phyloP scores from a whole-genome alignment of 305 asterid genomes.

The Withania somnifera region DNA sequence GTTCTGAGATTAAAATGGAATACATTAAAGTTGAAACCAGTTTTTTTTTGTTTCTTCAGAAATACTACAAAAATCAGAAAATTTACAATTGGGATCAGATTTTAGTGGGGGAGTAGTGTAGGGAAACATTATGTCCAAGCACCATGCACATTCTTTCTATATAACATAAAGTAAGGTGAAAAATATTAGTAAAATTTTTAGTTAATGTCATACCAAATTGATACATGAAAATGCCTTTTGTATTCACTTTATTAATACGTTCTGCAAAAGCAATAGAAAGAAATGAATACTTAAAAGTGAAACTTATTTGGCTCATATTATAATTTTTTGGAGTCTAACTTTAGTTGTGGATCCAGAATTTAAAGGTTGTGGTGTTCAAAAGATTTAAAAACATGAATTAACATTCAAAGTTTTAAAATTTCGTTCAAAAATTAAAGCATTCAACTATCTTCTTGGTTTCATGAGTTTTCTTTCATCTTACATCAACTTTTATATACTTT shows the following conservation, averaged over 20 bases:
- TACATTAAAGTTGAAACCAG: not conserved
- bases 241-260: not conserved
- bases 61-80: not conserved
- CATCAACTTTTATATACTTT: no score
- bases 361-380: no score
- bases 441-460: no score
- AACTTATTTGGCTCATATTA: no score
- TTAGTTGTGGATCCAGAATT: no score
- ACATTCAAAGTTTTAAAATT: no score
- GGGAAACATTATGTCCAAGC: not conserved
- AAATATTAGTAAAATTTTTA: not conserved
- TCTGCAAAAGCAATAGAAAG: not conserved
- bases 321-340: not conserved
- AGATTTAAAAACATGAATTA: no score
- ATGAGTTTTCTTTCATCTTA: no score
- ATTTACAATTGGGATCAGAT: not conserved
- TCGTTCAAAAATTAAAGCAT: no score
- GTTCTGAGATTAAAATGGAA: not conserved
- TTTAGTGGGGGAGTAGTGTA: not conserved
- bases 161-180: not conserved
- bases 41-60: not conserved
- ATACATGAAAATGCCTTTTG: not conserved
- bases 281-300: no score
- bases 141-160: constrained; percentile 1
- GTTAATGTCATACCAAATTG: not conserved